Evolutionary conservation across 345 rosid species (phyloP), one percentile per base, ranked within the genome.

Genomic region (Hibiscus syriacus): DNA sequence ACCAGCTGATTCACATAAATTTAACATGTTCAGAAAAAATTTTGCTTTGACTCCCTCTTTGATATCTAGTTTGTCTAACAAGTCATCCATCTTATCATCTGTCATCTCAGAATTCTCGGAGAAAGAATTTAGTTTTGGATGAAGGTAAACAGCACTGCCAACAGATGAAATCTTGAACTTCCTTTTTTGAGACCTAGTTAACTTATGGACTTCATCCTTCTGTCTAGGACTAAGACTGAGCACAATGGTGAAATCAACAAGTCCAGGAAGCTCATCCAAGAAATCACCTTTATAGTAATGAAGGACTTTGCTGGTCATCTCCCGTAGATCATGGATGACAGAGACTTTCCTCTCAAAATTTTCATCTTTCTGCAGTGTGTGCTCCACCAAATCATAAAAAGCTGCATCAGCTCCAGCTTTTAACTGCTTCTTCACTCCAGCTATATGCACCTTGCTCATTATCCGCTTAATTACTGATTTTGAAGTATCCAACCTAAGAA

Each of bases 31-130:
- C 10, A 93, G 81, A 57, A 90, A 89, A 78, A 90, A 90, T 36
- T 85, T 89, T 16, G 90, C 86, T 77, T 93, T 93, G 14, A 78
- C 88, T 16, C 97, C 97, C 19, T 93, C 94, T 76, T 53, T 78
- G 6, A 90, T 53, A 38, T 85, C 83, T 10, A 89, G 45, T 32
- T 75, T 65, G 32, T 77, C 78, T 20, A 90, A 43, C 67, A 87
- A 6, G 26, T 70, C 75, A 58, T 93, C 98, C 74, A 93, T 84
- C 76, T 71, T 82, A 23, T 68, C 76, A 77, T 84, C 26, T 2
- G 26, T 69, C 32, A 71, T 22, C 7, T 63, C 41, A 60, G 83
- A 61, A 11, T 46, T 55, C 16, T 55, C 56, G 48, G 66, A 45
- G 58, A 68, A 52, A 5, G 61, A 34, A 48, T 57, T 52, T 75